Conservation (phyloP, 2,329 filamentous ascomycete genomes). For the Aurifilum marmelostoma region DNA sequence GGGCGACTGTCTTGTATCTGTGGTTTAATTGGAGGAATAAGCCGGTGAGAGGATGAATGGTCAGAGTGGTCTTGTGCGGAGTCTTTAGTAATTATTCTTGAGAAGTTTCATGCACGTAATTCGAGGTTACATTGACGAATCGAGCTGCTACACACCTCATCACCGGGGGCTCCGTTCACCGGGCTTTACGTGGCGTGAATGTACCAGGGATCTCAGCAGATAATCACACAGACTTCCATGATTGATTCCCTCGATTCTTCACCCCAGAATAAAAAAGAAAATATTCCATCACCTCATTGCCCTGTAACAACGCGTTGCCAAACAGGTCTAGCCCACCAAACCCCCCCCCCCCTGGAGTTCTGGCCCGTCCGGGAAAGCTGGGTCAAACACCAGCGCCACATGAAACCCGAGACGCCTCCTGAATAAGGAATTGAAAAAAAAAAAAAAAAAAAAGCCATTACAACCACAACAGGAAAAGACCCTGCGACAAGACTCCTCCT, state of each 20-base stretch:
- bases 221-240: neutral
- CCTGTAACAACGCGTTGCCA: neutral
- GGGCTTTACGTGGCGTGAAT: too few species aligned
- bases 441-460: slow-evolving; percentile 2
- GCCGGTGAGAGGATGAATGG: neutral
- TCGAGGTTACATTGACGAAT: too few species aligned
- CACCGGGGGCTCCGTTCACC: too few species aligned
- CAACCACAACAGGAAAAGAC: too few species aligned
- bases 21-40: slow-evolving; percentile 12
- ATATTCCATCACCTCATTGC: neutral
- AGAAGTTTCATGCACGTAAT: too few species aligned
- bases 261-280: neutral
- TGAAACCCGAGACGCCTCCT: slow-evolving; percentile 14
- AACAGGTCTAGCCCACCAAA: neutral
- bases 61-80: too few species aligned
- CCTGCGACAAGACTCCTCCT: too few species aligned
- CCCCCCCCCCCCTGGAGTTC: neutral
- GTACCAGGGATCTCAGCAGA: neutral
- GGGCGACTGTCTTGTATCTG: slow-evolving; percentile 4
- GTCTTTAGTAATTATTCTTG: too few species aligned
- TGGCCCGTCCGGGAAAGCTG: neutral
- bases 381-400: slow-evolving; percentile 8
- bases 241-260: neutral
- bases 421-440: neutral
- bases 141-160: too few species aligned